Base-by-base conservation (phyloP, 768 basidiomycete genomes). In the Pleurotus tuber-regium region DNA sequence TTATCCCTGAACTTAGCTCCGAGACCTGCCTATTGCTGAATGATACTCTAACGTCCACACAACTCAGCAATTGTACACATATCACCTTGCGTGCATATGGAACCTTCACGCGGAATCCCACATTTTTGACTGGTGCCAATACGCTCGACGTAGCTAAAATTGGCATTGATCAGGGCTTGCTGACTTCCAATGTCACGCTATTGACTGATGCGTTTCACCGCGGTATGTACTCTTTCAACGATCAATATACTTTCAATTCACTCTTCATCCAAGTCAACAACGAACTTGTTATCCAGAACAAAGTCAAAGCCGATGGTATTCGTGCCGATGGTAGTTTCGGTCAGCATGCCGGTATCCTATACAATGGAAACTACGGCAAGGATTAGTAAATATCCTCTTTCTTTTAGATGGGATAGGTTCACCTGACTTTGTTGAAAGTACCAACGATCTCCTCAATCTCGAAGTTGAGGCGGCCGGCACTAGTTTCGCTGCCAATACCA, bases 331-430 rank as follows among this genome's bases (percentile, higher is more conserved):
- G 77, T 4, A 72, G 75, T 25, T 80, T 80, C 52, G 74, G 75
- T 71, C 56, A 56, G 63, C 87, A 88, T 62, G 64, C 59, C 16
- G 86, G 86, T 16, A 70, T 86, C n/a, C 63, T 85, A 4, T 87
- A 86, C 60, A 85, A 83, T 43, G 87, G 86, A 33, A 87, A 87
- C 60, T 88, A 89, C 56, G 87, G 79, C 14, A 75, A 75, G 52
- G 75, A 73, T 53, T 61, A 59, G 77, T 72, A 16, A 59, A 70
- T 61, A 3, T 9, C 11, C 11, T 4, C 19, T 23, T 10, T 33
- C 14, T 38, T 29, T 47, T 44, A 41, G 18, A 21, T 9, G 23
- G 48, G 18, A 19, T 39, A n/a, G 19, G 14, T 21, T 19, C 4
- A 21, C 26, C 12, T 54, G 23, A 23, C 18, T 39, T 41, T 26